A percentile compares a stretch with the other conserved stretches of the same genome.
Conservation (phyloP, 129 eudicot species). For the Apium graveolens region DNA sequence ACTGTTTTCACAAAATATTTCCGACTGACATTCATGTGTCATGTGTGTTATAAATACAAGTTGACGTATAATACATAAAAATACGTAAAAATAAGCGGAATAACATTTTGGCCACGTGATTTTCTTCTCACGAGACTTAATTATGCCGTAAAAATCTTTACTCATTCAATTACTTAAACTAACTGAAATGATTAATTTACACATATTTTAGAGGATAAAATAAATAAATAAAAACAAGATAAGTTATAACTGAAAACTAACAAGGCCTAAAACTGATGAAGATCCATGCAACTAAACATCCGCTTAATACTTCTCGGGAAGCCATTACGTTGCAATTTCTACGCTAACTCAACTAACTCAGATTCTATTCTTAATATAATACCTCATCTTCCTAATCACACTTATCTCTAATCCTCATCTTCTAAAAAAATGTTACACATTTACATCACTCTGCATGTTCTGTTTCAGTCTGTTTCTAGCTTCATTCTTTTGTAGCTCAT, state of each 20-base stretch:
- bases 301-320: conserved; percentile 39
- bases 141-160: too few species aligned
- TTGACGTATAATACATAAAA: too few species aligned
- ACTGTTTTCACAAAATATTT: too few species aligned
- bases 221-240: too few species aligned
- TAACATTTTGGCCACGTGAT: too few species aligned
- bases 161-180: too few species aligned
- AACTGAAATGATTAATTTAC: too few species aligned
- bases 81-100: too few species aligned
- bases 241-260: not conserved
- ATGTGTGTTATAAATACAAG: too few species aligned
- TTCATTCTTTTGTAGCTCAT: not conserved
- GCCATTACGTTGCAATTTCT: conserved; percentile 32
- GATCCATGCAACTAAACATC: conserved; percentile 50
- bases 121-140: too few species aligned
- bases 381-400: conserved; percentile 3
- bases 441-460: not conserved
- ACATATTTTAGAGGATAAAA: too few species aligned
- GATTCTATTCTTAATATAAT: conserved; percentile 16
- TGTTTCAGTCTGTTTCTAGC: not conserved
- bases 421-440: not conserved
- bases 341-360: conserved; percentile 33
- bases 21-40: too few species aligned
- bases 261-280: not conserved
- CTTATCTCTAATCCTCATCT: not conserved